phyloP scores from a whole-genome alignment of 164 flowering plant species.

The Dillenia suffruticosa region DNA sequence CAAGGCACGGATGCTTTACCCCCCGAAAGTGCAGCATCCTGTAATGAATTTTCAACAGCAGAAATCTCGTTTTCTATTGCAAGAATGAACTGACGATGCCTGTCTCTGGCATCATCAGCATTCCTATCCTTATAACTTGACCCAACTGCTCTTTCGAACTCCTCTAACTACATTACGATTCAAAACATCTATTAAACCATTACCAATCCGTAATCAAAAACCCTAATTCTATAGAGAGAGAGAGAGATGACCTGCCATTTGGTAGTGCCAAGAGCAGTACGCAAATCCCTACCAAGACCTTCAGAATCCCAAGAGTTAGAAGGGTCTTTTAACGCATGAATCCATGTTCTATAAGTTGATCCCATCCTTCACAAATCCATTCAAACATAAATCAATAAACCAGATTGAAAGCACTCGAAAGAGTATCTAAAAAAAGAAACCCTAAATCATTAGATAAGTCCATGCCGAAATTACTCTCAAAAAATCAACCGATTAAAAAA shows the following conservation, averaged over 20 bases:
- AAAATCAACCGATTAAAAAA: conserved; percentile 1
- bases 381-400: conserved; percentile 9
- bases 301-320: conserved; percentile 37
- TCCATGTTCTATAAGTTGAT: conserved; percentile 82
- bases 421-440: not conserved
- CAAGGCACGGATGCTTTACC: conserved; percentile 59
- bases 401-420: too few relatives aligned
- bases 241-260: conserved; percentile 86
- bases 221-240: not conserved
- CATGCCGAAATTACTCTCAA: not conserved
- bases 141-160: conserved; percentile 68
- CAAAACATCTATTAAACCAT: not conserved
- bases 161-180: conserved; percentile 64
- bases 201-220: not conserved
- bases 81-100: conserved; percentile 68
- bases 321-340: conserved; percentile 48
- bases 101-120: conserved; percentile 50
- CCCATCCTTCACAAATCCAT: conserved; percentile 64
- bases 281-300: conserved; percentile 65
- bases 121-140: conserved; percentile 39
- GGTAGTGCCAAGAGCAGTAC: conserved; percentile 76
- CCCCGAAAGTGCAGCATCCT: conserved; percentile 36
- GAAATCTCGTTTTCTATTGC: conserved; percentile 59
- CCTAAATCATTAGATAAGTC: too few relatives aligned
- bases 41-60: conserved; percentile 45